Base-by-base conservation (phyloP, 164 flowering plant species). In the Vitis riparia region DNA sequence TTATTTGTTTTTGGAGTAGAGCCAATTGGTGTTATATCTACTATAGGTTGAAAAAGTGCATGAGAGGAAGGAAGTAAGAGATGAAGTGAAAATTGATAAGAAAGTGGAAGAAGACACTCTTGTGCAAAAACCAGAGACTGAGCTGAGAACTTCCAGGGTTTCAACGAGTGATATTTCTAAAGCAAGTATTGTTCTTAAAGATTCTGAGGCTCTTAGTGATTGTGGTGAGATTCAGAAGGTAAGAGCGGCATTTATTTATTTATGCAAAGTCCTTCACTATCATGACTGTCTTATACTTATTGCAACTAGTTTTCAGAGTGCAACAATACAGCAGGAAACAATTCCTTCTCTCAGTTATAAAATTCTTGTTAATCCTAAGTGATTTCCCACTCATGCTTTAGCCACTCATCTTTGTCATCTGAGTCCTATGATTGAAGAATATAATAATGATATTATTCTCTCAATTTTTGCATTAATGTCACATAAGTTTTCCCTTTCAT, bases 1-100 rank as follows among this genome's bases (percentile, higher is more conserved):
- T 12, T n/a, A 11, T 47, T 44, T 11, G 14, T 59, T 62, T 51
- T 51, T 72, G 59, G 57, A 13, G 56, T 66, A 16, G 5, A 29
- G 11, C 29, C 53, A 32, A 65, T 44, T 61, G 8, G 62, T 32
- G 12, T 70, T n/a, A n/a, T 72, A 9, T 71, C 44, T 79, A 13
- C 51, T 73, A 8, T 64, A 92, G 92, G 87, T 74, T 70, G 80
- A 63, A 37, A 78, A 51, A 70, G 70, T 64, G 48, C 62, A 53
- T 9, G 75, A 68, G 67, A 80, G 51, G 27, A 87, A 79, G 74
- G 76, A 78, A 55, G 65, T 73, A 67, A 74, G 76, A 13, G 79
- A 68, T 64, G 83, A 78, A 63, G 55, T 71, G 32, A 74, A 53
- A 49, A 78, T 66, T 63, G 67, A 57, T 32, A 74, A 70, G 66